A percentile compares a stretch with the other conserved stretches of the same genome.
Conservation (phyloP, 2,329 filamentous ascomycete genomes). For the Immersiporthe knoxdaviesiana region DNA sequence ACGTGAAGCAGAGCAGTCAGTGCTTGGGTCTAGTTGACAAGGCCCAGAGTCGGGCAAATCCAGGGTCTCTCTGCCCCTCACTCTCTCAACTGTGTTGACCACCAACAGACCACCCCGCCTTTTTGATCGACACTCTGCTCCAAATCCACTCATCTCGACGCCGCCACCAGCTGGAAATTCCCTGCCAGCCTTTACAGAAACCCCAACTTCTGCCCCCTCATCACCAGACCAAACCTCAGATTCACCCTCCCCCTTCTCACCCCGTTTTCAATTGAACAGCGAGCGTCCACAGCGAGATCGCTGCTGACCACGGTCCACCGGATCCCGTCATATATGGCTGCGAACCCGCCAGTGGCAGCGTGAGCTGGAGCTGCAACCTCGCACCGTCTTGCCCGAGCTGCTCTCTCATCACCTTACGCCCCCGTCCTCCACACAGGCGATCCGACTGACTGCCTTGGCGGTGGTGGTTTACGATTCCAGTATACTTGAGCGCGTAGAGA, state of each 20-base stretch:
- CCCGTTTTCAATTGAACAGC: not conserved
- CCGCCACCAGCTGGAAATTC: not conserved
- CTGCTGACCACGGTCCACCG: not conserved
- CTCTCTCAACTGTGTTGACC: not conserved
- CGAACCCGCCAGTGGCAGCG: slow-evolving; percentile 10
- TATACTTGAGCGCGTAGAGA: too few relatives aligned
- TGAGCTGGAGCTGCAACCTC: slow-evolving; percentile 9
- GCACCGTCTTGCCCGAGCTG: not conserved
- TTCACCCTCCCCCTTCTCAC: not conserved
- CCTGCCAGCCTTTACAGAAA: not conserved
- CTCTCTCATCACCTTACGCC: not conserved
- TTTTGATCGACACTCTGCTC: slow-evolving; percentile 20
- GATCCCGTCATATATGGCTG: not conserved
- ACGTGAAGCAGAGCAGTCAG: not conserved
- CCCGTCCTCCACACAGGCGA: not conserved
- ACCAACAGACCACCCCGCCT: slow-evolving; percentile 22
- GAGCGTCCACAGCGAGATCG: not conserved
- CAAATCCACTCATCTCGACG: slow-evolving; percentile 16
- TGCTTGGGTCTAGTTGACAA: not conserved
- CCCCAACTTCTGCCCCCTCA: slow-evolving; percentile 29
- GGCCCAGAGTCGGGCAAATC: not conserved
- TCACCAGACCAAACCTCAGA: not conserved
- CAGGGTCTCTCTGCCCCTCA: slow-evolving; percentile 11
- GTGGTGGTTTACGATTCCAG: too few relatives aligned
- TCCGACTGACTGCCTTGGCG: not conserved